Conservation (phyloP, 768 basidiomycete species). For the Panellus pusillus region DNA sequence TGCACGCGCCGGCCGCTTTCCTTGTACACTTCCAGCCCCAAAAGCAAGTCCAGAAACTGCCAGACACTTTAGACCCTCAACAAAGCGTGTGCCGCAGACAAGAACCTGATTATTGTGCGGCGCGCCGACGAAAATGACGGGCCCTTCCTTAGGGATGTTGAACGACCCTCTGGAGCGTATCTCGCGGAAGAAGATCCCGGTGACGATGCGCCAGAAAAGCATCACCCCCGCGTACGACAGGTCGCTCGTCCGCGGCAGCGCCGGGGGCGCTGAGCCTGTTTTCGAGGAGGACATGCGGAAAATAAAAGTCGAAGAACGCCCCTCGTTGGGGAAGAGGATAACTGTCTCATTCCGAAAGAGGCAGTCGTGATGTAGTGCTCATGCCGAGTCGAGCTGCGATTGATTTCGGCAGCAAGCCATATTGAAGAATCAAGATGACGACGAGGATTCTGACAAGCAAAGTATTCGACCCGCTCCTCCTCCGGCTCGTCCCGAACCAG, state of each 20-base stretch:
- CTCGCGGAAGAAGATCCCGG: slow-evolving; percentile 95
- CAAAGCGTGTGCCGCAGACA: not conserved
- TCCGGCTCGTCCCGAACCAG: too few species aligned
- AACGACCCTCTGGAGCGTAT: slow-evolving; percentile 91
- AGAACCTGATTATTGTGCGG: slow-evolving; percentile 89
- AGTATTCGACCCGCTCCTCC: too few species aligned
- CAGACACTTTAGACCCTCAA: slow-evolving; percentile 1
- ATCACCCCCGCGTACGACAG: slow-evolving; percentile 70
- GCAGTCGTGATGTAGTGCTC: too few species aligned
- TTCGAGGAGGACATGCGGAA: too few species aligned
- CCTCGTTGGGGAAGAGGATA: too few species aligned
- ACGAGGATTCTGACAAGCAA: too few species aligned
- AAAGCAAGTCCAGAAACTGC: slow-evolving; percentile 88
- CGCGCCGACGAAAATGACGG: slow-evolving; percentile 90
- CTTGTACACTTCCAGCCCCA: slow-evolving; percentile 82
- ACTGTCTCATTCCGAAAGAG: too few species aligned
- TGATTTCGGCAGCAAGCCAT: too few species aligned
- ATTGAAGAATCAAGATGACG: too few species aligned
- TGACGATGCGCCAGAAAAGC: slow-evolving; percentile 81
- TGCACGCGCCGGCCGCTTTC: slow-evolving; percentile 81
- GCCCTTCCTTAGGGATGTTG: slow-evolving; percentile 88
- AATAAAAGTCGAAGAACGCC: too few species aligned
- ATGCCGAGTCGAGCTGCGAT: too few species aligned
- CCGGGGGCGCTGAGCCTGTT: too few species aligned
- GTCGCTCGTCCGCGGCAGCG: not conserved